A percentile compares a stretch with the other conserved stretches of the same genome.
Evolutionary conservation across 495 filamentous ascomycete genomes (phyloP).

Genomic region (Aspergillus funiculosus): DNA sequence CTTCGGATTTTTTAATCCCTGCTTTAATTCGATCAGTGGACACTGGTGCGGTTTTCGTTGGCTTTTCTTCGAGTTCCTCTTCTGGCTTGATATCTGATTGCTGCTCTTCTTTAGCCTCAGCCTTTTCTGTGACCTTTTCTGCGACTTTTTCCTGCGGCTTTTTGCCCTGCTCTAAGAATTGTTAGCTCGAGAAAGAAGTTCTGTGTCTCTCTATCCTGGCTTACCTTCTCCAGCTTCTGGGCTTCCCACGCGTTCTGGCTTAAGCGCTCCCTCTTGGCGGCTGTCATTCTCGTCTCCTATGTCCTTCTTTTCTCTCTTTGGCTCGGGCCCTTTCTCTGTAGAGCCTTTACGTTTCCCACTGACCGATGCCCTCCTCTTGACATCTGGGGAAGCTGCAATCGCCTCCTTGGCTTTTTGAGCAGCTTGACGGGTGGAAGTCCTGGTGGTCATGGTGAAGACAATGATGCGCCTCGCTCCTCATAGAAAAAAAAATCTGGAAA

Average conservation of each 20-base stretch:
- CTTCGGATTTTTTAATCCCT: constrained; percentile 32
- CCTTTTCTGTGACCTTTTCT: constrained; percentile 4
- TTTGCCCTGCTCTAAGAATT: background rate
- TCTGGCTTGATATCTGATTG: constrained; percentile 20
- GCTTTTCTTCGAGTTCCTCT: constrained; percentile 14
- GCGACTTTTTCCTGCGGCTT: constrained; percentile 5
- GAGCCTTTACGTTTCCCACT: constrained; percentile 35
- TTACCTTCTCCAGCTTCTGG: constrained; percentile 4
- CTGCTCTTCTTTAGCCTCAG: constrained; percentile 1
- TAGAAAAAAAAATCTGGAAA: background rate
- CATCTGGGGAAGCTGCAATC: constrained; percentile 27
- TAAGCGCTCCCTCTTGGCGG: background rate
- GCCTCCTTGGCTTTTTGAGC: constrained; percentile 44
- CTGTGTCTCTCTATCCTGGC: background rate
- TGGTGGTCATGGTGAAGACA: constrained; percentile 26
- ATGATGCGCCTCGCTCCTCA: too few relatives aligned
- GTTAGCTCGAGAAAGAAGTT: background rate
- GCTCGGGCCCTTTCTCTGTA: constrained; percentile 20
- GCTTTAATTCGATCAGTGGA: constrained; percentile 13
- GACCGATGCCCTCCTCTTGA: constrained; percentile 18
- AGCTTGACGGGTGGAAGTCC: constrained; percentile 40
- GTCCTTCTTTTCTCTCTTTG: constrained; percentile 34
- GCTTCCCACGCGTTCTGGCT: background rate
- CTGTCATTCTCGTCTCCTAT: constrained; percentile 1
- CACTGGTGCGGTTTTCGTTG: constrained; percentile 3